Base-by-base conservation (phyloP, 495 filamentous ascomycete species). In the Penicillium taxi region DNA sequence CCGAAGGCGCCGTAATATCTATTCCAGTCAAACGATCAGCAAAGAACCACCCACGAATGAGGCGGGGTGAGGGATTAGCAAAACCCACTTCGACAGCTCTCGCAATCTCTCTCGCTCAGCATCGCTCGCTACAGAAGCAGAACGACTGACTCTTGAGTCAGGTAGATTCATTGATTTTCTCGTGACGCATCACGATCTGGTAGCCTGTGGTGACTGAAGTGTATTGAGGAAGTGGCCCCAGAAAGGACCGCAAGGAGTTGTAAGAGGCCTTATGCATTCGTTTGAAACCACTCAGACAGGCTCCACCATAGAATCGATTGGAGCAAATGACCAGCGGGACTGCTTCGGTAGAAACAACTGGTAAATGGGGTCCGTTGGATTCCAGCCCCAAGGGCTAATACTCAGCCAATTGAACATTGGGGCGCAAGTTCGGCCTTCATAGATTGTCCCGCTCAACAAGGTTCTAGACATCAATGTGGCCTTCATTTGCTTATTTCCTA, bases 1-100 rank as follows among this genome's bases (percentile, higher is more conserved):
- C 41, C 44, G 19, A 61, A 32, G 19, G 53, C 47, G 26, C 58
- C 58, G 31, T 61, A 63, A 37, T 62, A 64, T 21, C 56, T 61
- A 25, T 23, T 35, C 12, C 26, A 21, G 12, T 22, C 13, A 26
- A 14, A 17, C 9, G 9, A 26, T n/a, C 15, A 28, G 24, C 20
- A n/a, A n/a, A n/a, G n/a, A n/a, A n/a, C n/a, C n/a, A n/a, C 15
- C 32, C 19, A 24, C 35, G 18, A 39, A 15, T 30, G 8, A 7
- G 24, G 11, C 13, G 21, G 32, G 28, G 26, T 30, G 29, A 29
- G 19, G 14, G 15, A 19, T 19, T 37, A 15, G 8, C 18, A 5
- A 0, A 26, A 19, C 47, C 12, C 14, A 52, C 51, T 45, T 48
- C 2, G 51, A 55, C 12, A 55, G 17, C 22, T 55, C 51, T 9